Evolutionary conservation across 768 basidiomycete genomes (phyloP).

Genomic region (Phanerochaete sordida): DNA sequence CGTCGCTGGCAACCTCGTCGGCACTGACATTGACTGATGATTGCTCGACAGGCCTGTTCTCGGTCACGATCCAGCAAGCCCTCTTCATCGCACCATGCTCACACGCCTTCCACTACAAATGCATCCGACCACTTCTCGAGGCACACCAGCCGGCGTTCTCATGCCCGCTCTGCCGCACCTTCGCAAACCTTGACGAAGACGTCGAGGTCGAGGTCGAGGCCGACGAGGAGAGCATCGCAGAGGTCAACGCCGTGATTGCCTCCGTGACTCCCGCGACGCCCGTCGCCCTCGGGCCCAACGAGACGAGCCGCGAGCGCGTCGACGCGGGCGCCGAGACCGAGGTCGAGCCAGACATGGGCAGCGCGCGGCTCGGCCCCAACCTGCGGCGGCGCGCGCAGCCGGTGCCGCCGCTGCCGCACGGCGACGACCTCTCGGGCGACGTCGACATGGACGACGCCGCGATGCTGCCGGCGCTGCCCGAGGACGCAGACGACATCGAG

Average conservation of each 20-base stretch:
- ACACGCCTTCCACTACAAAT: conserved; percentile 96
- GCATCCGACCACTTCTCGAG: conserved; percentile 87
- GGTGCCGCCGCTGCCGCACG: conserved; percentile 10
- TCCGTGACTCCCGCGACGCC: conserved; percentile 12
- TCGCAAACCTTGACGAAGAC: conserved; percentile 93
- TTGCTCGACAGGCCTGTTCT: conserved; percentile 54
- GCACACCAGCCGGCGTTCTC: conserved; percentile 91
- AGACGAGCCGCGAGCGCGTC: conserved; percentile 17
- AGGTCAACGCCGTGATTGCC: conserved; percentile 6
- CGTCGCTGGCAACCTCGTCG: conserved; percentile 25
- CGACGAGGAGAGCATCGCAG: conserved; percentile 18
- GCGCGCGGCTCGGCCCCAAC: conserved; percentile 13
- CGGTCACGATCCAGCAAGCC: conserved; percentile 90
- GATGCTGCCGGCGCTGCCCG: conserved; percentile 22
- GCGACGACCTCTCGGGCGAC: conserved; percentile 15
- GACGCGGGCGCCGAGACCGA: conserved; percentile 30
- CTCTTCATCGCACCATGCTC: conserved; percentile 98
- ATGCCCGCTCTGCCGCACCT: conserved; percentile 93
- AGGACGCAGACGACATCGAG: conserved; percentile 18
- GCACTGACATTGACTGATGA: neutral
- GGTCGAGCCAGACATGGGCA: conserved; percentile 25
- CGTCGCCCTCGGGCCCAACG: conserved; percentile 3
- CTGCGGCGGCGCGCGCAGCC: conserved; percentile 12
- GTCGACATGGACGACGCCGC: conserved; percentile 22
- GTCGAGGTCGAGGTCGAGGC: conserved; percentile 66